Conservation (phyloP, 1,139 yeast genomes). For the Lodderomyces parapsilosis region DNA sequence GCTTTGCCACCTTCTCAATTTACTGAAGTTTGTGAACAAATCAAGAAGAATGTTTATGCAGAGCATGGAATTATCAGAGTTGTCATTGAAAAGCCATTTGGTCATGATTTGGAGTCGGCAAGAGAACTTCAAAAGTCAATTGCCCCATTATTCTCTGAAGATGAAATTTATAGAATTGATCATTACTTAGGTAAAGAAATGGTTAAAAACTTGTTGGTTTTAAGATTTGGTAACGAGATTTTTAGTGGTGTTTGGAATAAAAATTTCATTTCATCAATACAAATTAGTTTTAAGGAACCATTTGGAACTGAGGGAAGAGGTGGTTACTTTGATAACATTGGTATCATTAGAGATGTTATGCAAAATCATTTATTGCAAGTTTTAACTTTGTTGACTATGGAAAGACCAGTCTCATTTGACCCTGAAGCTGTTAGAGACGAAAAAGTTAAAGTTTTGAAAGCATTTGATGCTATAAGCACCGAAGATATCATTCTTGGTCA, state of each 20-base stretch:
- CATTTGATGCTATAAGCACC: conserved; percentile 66
- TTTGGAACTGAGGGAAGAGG: conserved; percentile 99
- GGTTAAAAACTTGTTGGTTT: conserved; percentile 88
- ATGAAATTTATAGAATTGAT: conserved; percentile 91
- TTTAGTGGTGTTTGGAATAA: conserved; percentile 85
- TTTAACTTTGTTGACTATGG: conserved; percentile 89
- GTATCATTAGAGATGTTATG: conserved; percentile 97
- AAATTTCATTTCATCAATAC: conserved; percentile 73
- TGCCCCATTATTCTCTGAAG: conserved; percentile 86
- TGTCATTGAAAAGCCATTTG: conserved; percentile 96
- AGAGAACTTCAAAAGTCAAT: conserved; percentile 73
- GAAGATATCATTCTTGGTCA: conserved; percentile 83
- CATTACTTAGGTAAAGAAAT: conserved; percentile 97
- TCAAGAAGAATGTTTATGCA: conserved; percentile 72
- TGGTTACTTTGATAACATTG: conserved; percentile 93
- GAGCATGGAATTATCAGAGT: conserved; percentile 70
- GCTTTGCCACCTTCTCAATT: conserved; percentile 96
- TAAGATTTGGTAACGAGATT: conserved; percentile 88
- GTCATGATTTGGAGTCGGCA: conserved; percentile 81
- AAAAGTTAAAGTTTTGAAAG: conserved; percentile 87
- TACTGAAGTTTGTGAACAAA: conserved; percentile 69
- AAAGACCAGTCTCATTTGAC: conserved; percentile 84
- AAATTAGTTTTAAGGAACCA: conserved; percentile 90
- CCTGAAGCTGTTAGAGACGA: conserved; percentile 96
- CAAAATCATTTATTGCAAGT: conserved; percentile 96